phyloP scores from a whole-genome alignment of 495 filamentous ascomycete genomes.

The Rhizodiscina lignyota region DNA sequence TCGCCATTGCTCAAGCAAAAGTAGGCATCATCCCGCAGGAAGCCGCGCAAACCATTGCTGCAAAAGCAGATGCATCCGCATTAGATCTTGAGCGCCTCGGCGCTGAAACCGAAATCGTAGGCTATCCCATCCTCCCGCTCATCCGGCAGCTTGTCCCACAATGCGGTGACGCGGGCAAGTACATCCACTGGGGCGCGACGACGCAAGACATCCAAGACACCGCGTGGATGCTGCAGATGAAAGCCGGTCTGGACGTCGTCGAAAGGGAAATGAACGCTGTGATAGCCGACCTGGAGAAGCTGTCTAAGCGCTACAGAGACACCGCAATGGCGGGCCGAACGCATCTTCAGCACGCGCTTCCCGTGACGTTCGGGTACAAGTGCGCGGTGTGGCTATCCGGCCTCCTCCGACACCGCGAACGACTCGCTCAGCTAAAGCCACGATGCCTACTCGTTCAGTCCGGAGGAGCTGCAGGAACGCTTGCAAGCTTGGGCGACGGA shows the following conservation, averaged over 20 bases:
- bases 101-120: conserved; percentile 33
- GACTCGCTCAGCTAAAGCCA: conserved; percentile 22
- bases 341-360: conserved; percentile 34
- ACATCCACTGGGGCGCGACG: conserved; percentile 38
- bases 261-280: conserved; percentile 22
- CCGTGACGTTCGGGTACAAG: conserved; percentile 33
- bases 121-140: conserved; percentile 35
- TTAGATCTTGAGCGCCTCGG: conserved; percentile 27
- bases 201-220: conserved; percentile 41
- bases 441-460: conserved; percentile 29
- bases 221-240: conserved; percentile 32
- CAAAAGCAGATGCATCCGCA: conserved; percentile 14
- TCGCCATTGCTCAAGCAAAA: conserved; percentile 29
- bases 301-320: conserved; percentile 26
- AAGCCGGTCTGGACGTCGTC: conserved; percentile 27
- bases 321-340: conserved; percentile 36
- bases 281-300: conserved; percentile 18
- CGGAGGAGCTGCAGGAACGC: conserved; percentile 31
- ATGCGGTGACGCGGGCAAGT: conserved; percentile 27
- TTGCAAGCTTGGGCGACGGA: conserved; percentile 25
- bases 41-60: conserved; percentile 24
- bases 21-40: conserved; percentile 28
- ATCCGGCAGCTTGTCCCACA: conserved; percentile 27
- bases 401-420: conserved; percentile 26
- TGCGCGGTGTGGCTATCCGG: conserved; percentile 28